phyloP scores from a whole-genome alignment of 495 filamentous ascomycete genomes.

The Talaromyces nanjingensis region DNA sequence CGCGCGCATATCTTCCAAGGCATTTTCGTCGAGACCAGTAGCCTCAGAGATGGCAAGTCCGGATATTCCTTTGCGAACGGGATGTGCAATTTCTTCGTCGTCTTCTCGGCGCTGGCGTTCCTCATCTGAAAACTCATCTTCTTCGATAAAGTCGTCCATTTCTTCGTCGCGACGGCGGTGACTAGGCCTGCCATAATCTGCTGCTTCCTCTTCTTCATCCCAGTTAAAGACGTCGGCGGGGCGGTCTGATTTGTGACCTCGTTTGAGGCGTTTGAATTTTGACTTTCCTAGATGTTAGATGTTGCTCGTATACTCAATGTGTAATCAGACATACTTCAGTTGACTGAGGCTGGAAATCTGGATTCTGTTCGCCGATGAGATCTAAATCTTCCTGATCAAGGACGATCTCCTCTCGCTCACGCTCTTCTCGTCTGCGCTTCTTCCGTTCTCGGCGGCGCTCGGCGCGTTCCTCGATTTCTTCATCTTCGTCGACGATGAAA shows the following conservation, averaged over 20 bases:
- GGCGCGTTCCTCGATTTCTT: constrained; percentile 63
- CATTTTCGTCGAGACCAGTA: constrained; percentile 80
- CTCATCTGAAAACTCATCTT: constrained; percentile 87
- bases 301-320: background rate
- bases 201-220: constrained; percentile 78
- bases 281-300: constrained; percentile 41
- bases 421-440: constrained; percentile 63
- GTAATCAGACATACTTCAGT: constrained; percentile 48
- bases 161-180: constrained; percentile 53
- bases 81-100: constrained; percentile 77
- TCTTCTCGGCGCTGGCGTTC: constrained; percentile 71
- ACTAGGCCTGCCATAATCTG: constrained; percentile 50
- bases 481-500: constrained; percentile 93
- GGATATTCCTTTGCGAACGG: constrained; percentile 52
- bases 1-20: constrained; percentile 86
- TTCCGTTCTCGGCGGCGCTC: constrained; percentile 55
- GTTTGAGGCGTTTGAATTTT: constrained; percentile 93
- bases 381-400: constrained; percentile 96
- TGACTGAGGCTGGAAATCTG: constrained; percentile 57
- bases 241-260: constrained; percentile 74
- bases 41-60: constrained; percentile 56
- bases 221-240: constrained; percentile 78
- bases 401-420: constrained; percentile 79
- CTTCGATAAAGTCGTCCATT: constrained; percentile 95
- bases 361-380: constrained; percentile 74